phyloP scores from a whole-genome alignment of 495 filamentous ascomycete species.

The Hypomontagnella submonticulosa region DNA sequence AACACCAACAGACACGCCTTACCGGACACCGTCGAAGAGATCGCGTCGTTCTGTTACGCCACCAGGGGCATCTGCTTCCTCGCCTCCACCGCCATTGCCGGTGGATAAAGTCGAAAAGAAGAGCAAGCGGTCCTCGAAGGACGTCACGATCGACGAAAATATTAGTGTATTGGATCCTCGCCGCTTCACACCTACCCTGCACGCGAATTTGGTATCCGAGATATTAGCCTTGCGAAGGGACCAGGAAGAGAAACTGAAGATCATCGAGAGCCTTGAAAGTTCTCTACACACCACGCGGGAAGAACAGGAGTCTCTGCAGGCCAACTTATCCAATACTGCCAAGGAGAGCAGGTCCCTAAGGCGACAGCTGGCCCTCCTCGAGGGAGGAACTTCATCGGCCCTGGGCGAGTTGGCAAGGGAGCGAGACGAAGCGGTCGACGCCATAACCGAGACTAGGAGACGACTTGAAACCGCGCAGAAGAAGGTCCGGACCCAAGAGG shows the following conservation, averaged over 20 bases:
- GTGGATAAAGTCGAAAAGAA: conserved; percentile 60
- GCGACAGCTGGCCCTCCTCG: conserved; percentile 83
- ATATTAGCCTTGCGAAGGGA: conserved; percentile 89
- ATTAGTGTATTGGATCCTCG: conserved; percentile 86
- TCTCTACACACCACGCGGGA: conserved; percentile 74
- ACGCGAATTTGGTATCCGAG: conserved; percentile 93
- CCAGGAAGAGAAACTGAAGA: conserved; percentile 83
- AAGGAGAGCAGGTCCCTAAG: conserved; percentile 85
- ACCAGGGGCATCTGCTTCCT: conserved; percentile 63
- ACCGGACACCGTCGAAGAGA: conserved; percentile 67
- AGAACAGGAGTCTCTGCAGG: conserved; percentile 77
- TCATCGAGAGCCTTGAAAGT: conserved; percentile 84
- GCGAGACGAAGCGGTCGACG: conserved; percentile 83
- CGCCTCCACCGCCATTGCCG: conserved; percentile 71
- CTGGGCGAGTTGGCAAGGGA: conserved; percentile 84
- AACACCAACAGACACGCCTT: conserved; percentile 73
- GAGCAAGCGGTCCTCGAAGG: conserved; percentile 64
- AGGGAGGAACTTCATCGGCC: conserved; percentile 86
- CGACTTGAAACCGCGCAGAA: conserved; percentile 84
- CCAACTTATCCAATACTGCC: conserved; percentile 66
- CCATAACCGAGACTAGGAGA: conserved; percentile 75
- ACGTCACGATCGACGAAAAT: conserved; percentile 72
- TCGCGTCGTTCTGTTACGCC: conserved; percentile 69
- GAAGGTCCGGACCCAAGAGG: conserved; percentile 80
- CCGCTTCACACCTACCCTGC: conserved; percentile 92